A percentile compares a stretch with the other conserved stretches of the same genome.
These are phyloP conservation scores for Talaromyces proteolyticus DNA, from an alignment of 495 filamentous ascomycete species.

Conservation along the genomic window DNA sequence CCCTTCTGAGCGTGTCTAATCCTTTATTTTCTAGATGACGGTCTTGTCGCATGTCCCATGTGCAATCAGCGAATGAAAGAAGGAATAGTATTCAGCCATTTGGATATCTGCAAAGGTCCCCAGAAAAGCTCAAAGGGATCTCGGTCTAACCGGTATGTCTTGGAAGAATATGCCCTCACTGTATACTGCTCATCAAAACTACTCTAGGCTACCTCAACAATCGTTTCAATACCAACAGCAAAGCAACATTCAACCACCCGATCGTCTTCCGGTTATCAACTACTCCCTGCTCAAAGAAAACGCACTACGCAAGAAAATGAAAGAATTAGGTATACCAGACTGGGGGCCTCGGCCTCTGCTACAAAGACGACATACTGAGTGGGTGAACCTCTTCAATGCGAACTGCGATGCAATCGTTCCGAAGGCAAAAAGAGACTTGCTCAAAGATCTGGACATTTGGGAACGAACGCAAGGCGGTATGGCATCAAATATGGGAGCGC, in stretches of 20 bases:
- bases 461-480: slow-evolving; percentile 62
- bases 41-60: slow-evolving; percentile 75
- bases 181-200: too few relatives aligned
- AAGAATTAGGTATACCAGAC: slow-evolving; percentile 74
- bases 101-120: slow-evolving; percentile 54
- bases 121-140: slow-evolving; percentile 11
- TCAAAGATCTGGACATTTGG: slow-evolving; percentile 77
- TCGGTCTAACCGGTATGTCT: slow-evolving; percentile 6
- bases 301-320: slow-evolving; percentile 70
- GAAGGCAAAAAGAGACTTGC: slow-evolving; percentile 61
- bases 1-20: slow-evolving; percentile 6
- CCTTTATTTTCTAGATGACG: slow-evolving; percentile 53
- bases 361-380: slow-evolving; percentile 81
- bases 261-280: slow-evolving; percentile 68
- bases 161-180: too few relatives aligned
- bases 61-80: slow-evolving; percentile 74
- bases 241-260: slow-evolving; percentile 25
- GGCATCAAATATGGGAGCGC: slow-evolving; percentile 14
- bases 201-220: slow-evolving; percentile 1
- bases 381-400: slow-evolving; percentile 93
- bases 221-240: not conserved
- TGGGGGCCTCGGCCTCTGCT: slow-evolving; percentile 59
- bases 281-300: slow-evolving; percentile 77
- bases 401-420: slow-evolving; percentile 81
- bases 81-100: slow-evolving; percentile 63